Evolutionary conservation across 345 rosid species (phyloP).

Genomic region (Murraya paniculata): DNA sequence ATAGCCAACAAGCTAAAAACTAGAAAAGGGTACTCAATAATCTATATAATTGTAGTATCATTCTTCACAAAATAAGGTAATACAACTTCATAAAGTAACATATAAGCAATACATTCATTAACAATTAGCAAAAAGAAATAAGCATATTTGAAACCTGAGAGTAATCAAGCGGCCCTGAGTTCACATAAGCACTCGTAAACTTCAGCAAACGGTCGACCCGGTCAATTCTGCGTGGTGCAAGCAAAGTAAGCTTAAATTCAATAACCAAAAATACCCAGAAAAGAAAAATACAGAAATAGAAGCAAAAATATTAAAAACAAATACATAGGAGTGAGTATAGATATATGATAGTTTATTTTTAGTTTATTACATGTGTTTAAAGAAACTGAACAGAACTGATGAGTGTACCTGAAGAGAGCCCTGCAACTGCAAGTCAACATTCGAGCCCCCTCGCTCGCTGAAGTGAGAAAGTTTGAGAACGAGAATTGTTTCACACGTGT

Average conservation of each 20-base stretch:
- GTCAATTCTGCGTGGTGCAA: slow-evolving; percentile 41
- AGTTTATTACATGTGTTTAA: neutral
- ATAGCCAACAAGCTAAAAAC: neutral
- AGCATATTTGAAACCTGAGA: slow-evolving; percentile 33
- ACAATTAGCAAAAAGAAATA: neutral
- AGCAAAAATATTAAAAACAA: neutral
- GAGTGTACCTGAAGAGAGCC: slow-evolving; percentile 14
- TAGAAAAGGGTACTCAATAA: neutral
- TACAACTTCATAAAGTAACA: neutral
- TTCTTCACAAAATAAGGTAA: neutral
- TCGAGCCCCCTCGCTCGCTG: neutral
- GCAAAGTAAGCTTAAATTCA: neutral
- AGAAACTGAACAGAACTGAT: neutral
- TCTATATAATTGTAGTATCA: too few relatives aligned
- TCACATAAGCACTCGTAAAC: slow-evolving; percentile 29
- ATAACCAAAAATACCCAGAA: neutral
- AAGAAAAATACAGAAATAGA: neutral
- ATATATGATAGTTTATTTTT: neutral
- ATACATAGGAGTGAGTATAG: neutral
- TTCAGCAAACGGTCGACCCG: slow-evolving; percentile 23
- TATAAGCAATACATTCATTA: neutral
- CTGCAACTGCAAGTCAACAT: slow-evolving; percentile 13
- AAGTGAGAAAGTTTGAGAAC: neutral
- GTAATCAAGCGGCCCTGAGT: slow-evolving; percentile 28
- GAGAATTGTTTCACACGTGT: neutral